These are phyloP conservation scores for Tieghemiomyces parasiticus DNA, from an alignment of 192 early-diverging fungal species.

Conservation along the genomic window DNA sequence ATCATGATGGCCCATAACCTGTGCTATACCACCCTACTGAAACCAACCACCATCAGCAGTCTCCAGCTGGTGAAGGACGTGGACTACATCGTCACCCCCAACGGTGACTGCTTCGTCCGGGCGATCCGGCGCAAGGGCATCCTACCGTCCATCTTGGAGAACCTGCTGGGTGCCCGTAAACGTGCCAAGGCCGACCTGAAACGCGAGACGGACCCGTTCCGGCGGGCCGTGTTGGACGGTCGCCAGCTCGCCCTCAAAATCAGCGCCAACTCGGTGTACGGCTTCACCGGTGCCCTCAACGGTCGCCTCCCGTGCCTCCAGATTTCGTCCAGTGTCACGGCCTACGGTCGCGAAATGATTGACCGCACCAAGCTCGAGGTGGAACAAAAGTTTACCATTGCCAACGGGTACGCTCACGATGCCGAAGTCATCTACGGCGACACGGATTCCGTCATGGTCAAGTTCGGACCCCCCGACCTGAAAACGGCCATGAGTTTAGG, in stretches of 20 bases:
- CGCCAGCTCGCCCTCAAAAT: constrained; percentile 93
- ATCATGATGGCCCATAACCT: constrained; percentile 99
- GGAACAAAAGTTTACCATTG: constrained; percentile 64
- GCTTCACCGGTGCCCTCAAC: constrained; percentile 88
- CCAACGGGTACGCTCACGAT: constrained; percentile 76
- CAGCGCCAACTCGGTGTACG: constrained; percentile 94
- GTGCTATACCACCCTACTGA: constrained; percentile 85
- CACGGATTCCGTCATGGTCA: constrained; percentile 99
- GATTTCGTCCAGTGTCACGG: constrained; percentile 86
- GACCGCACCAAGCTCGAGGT: constrained; percentile 69
- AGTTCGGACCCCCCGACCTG: constrained; percentile 73
- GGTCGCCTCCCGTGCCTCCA: constrained; percentile 84
- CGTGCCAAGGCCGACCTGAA: constrained; percentile 86
- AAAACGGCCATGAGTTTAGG: constrained; percentile 79
- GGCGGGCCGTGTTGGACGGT: constrained; percentile 84
- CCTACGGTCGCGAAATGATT: constrained; percentile 96
- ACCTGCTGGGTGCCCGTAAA: constrained; percentile 84
- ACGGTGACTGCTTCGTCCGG: constrained; percentile 84
- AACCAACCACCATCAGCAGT: constrained; percentile 37
- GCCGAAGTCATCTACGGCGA: constrained; percentile 95
- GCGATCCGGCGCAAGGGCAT: constrained; percentile 57
- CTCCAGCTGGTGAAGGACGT: constrained; percentile 49
- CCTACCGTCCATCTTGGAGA: constrained; percentile 74
- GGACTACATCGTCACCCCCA: constrained; percentile 83
- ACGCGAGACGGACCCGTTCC: constrained; percentile 93